These are phyloP conservation scores for Forsythia suspensa DNA, from an alignment of 257 asterid genomes.

Conservation along the genomic window DNA sequence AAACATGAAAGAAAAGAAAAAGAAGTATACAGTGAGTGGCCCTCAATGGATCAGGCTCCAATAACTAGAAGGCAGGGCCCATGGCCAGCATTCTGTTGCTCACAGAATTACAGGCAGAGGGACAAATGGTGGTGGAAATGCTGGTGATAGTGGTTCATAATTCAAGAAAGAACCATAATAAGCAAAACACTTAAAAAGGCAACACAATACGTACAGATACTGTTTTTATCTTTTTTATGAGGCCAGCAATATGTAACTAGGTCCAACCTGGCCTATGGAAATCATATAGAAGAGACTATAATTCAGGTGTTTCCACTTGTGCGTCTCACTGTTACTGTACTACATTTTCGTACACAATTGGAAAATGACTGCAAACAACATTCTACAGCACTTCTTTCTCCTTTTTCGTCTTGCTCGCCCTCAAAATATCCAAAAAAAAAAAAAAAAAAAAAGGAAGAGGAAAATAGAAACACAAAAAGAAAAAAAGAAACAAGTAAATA, in stretches of 20 bases:
- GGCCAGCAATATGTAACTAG: constrained; percentile 22
- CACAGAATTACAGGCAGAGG: constrained; percentile 2
- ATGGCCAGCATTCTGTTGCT: background rate
- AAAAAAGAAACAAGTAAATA: background rate
- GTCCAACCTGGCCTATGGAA: constrained; percentile 27
- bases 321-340: constrained; percentile 28
- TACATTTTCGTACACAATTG: background rate
- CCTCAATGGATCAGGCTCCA: constrained; percentile 6
- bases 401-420: background rate
- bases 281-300: constrained; percentile 23
- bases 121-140: constrained; percentile 35
- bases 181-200: constrained; percentile 32
- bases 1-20: background rate
- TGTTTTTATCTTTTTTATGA: constrained; percentile 25
- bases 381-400: background rate
- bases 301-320: constrained; percentile 40
- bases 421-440: background rate
- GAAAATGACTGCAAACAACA: background rate
- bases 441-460: background rate
- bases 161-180: constrained; percentile 27
- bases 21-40: background rate
- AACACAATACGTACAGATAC: constrained; percentile 26
- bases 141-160: constrained; percentile 48
- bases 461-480: too few relatives aligned
- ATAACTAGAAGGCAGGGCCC: constrained; percentile 8